Evolutionary conservation across 108 stramenopile species (phyloP).

Genomic region (Cyclostephanos invisitatus): DNA sequence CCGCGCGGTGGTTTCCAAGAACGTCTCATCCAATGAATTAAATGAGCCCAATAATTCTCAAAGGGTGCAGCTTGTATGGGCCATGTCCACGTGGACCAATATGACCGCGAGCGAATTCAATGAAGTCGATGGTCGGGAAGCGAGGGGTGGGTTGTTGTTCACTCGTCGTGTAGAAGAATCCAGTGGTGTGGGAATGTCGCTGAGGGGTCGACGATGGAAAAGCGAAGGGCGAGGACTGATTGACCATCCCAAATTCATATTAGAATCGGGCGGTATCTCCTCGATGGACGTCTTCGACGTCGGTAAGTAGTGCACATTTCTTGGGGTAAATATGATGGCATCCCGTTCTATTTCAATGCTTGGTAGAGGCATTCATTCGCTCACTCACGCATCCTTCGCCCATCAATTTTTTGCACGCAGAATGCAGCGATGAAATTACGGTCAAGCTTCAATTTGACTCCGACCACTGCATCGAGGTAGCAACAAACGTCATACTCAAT

Average conservation of each 20-base stretch:
- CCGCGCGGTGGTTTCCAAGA: neutral
- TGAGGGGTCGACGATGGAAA: neutral
- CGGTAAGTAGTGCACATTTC: neutral
- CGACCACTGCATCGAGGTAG: slow-evolving; percentile 30
- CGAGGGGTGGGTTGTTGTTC: no score
- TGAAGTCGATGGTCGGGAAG: neutral
- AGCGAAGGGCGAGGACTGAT: neutral
- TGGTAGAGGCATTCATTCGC: no score
- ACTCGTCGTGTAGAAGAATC: neutral
- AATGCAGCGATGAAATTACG: neutral
- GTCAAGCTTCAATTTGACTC: neutral
- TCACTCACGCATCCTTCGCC: neutral
- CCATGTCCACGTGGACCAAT: slow-evolving; percentile 6
- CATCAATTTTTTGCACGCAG: neutral
- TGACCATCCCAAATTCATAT: neutral
- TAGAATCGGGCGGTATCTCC: neutral
- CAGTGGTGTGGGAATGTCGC: neutral
- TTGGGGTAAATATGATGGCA: no score
- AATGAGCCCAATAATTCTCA: neutral
- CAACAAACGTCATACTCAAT: slow-evolving; percentile 6
- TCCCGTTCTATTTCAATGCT: neutral
- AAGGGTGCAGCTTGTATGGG: neutral
- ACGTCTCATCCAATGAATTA: neutral
- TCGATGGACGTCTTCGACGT: slow-evolving; percentile 3
- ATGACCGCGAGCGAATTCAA: neutral